Percentiles rank a stretch among this genome's conserved stretches.
Conservation (phyloP, 78 protist genomes). For the Diacronema lutheri region DNA sequence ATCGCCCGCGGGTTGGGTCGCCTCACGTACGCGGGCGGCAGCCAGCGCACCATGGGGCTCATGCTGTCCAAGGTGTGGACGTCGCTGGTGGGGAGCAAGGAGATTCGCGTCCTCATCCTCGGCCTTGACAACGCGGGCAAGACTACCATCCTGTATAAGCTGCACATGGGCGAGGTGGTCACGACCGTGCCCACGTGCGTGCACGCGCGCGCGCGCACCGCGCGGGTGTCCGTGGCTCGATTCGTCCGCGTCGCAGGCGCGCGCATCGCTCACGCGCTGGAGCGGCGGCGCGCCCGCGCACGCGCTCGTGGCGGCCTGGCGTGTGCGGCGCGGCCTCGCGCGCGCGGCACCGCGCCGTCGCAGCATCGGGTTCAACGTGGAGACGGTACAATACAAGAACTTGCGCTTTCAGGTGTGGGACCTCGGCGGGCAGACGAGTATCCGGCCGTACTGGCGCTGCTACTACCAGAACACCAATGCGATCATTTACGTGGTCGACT, state of each 20-base stretch:
- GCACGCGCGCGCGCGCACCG: no score
- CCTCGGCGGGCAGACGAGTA: conserved; percentile 46
- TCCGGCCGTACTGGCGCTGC: conserved; percentile 96
- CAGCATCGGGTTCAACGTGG: conserved; percentile 91
- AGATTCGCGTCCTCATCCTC: conserved; percentile 38
- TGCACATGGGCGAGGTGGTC: conserved; percentile 25
- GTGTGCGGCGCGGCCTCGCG: no score
- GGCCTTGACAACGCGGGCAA: conserved; percentile 52
- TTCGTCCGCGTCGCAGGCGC: no score
- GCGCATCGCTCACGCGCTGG: no score
- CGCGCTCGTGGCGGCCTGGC: no score
- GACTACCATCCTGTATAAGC: conserved; percentile 48
- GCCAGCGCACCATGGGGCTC: no score
- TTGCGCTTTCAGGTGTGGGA: conserved; percentile 83
- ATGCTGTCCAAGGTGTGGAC: background rate
- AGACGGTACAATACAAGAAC: conserved; percentile 87
- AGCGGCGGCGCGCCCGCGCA: no score
- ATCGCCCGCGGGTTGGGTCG: no score
- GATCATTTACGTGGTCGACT: conserved; percentile 92
- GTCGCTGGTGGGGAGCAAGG: background rate
- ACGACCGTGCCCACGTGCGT: background rate
- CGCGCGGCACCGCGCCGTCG: background rate
- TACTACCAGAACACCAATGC: conserved; percentile 93
- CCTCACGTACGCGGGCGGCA: no score
- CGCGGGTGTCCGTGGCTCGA: no score